Evolutionary conservation across 1,284 basidiomycete genomes (phyloP), one percentile per base, ranked within the genome.

Genomic region (Malassezia restricta): DNA sequence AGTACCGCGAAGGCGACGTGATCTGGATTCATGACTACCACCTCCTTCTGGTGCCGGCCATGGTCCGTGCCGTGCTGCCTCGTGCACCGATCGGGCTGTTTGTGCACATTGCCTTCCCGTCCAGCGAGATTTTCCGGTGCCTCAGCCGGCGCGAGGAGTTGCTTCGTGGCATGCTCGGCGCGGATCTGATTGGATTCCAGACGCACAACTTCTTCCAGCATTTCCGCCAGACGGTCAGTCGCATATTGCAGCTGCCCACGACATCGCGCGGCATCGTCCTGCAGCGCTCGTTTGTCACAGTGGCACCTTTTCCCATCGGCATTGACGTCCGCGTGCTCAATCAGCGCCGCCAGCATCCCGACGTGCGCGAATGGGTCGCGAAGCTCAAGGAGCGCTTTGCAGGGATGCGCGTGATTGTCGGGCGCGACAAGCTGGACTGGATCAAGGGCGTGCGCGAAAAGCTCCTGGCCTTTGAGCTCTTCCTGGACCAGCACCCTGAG

Each of bases 301-400:
- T 89, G 6, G 83, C 83, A 0, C 84, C 86, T 12, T 87, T 88
- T 74, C 85, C 87, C 0, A 88, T 90, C 80, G 87, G 87, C 3
- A 88, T 90, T 57, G 87, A 89, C 64, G 85, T 88, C 14, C 75
- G 76, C 50, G 78, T 80, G 50, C 75, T 89, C 41, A 81, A 81
- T 52, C 77, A 81, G 59, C 83, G 82, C 73, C 82, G 83, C 63
- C 77, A 77, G n/a, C 82, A 87, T 46, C 80, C 82, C 0, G 86
- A 88, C 49, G 87, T 89, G 3, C 74, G 78, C 5, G 85, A 89
- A 60, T 89, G 87, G 86, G 82, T 86, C 4, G 77, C 80, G 30
- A 79, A 82, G 5, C 76, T 90, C 29, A 79, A 78, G 42, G 83
- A 87, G 71, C 81, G 86, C 5, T 90, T 89, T 65, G 78, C 80